Evolutionary conservation across 1,284 basidiomycete genomes (phyloP), one percentile per base, ranked within the genome.

Genomic region (Vanrija sp.): DNA sequence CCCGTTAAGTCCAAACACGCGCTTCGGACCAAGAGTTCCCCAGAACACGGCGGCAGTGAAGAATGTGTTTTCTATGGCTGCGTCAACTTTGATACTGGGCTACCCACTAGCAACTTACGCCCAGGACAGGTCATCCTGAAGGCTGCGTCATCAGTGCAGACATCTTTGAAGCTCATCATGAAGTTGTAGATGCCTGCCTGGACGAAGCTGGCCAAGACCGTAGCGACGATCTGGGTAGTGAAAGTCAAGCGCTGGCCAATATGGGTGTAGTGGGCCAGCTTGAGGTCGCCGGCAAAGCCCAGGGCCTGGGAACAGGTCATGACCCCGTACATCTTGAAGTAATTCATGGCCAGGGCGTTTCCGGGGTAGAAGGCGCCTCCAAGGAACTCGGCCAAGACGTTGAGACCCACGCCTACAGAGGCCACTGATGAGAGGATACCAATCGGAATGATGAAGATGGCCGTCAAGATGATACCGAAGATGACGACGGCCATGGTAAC

Each of bases 11-110:
- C 83, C 83, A 78, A 91, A 90, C 38, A 89, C 67, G 39, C 85
- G 82, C 42, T 68, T 59, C 2, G 89, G 87, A n/a, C 89, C 88
- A 54, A 90, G 82, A 15, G 83, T 86, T 56, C 89, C 88, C 85
- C 87, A 91, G 56, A 89, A 78, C 56, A 89, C 74, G 0, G 85
- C 84, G 1, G 56, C 53, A 23, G 59, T 56, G 44, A 52, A 61
- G 36, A 27, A 59, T 16, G 55, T 61, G 37, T 43, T 44, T 24
- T 39, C 31, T 22, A n/a, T n/a, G n/a, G n/a, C n/a, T n/a, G n/a
- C n/a, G n/a, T n/a, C n/a, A n/a, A n/a, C n/a, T n/a, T n/a, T n/a
- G n/a, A n/a, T n/a, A n/a, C n/a, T n/a, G n/a, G n/a, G n/a, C n/a
- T n/a, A n/a, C n/a, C n/a, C n/a, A n/a, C n/a, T n/a, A n/a, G n/a